phyloP scores from a whole-genome alignment of 1,284 basidiomycete genomes.

The Agaricales sp. region DNA sequence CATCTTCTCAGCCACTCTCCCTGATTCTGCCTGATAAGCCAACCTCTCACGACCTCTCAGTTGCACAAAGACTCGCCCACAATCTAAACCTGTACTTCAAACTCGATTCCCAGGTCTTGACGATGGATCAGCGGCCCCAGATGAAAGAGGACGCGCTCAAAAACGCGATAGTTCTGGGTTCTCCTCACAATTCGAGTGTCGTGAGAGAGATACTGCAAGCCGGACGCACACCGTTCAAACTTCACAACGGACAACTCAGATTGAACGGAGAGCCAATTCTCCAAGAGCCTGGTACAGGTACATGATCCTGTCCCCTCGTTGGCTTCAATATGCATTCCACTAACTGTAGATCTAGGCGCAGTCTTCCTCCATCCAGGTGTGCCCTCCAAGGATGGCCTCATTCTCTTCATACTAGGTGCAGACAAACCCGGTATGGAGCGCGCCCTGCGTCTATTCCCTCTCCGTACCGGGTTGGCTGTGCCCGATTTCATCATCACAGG shows the following conservation, averaged over 20 bases:
- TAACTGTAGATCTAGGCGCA: too few relatives aligned
- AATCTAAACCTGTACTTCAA: conserved; percentile 60
- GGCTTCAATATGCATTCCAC: too few relatives aligned
- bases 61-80: conserved; percentile 59
- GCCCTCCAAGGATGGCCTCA: conserved; percentile 20
- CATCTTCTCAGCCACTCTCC: conserved; percentile 39
- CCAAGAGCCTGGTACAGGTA: conserved; percentile 21
- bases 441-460: conserved; percentile 61
- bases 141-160: conserved; percentile 23
- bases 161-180: conserved; percentile 52
- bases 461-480: conserved; percentile 63
- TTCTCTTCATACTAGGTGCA: conserved; percentile 52
- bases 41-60: conserved; percentile 24
- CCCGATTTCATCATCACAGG: conserved; percentile 71
- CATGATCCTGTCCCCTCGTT: conserved; percentile 3
- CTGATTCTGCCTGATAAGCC: conserved; percentile 40
- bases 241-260: too few relatives aligned
- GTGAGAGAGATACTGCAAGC: too few relatives aligned
- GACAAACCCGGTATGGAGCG: conserved; percentile 52
- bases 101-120: conserved; percentile 53
- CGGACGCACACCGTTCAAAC: too few relatives aligned
- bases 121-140: conserved; percentile 29
- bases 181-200: too few relatives aligned
- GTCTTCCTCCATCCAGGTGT: conserved; percentile 68
- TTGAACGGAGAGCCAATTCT: too few relatives aligned